Conservation (phyloP, 1,139 yeast genomes). For the Saccharomycopsis hybrid region DNA sequence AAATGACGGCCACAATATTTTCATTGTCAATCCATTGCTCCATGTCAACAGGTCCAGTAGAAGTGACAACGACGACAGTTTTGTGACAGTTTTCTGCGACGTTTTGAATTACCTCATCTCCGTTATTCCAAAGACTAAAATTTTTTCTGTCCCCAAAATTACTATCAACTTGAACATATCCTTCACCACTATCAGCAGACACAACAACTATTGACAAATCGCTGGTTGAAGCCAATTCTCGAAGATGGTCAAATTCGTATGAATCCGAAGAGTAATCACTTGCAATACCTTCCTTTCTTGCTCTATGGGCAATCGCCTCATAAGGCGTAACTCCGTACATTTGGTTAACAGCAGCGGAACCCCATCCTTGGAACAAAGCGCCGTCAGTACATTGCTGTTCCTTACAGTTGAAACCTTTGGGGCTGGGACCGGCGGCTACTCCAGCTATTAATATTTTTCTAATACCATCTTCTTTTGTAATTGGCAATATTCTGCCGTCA, state of each 20-base stretch:
- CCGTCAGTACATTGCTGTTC: conserved; percentile 46
- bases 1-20: conserved; percentile 51
- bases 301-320: conserved; percentile 42
- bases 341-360: conserved; percentile 46
- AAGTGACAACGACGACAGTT: conserved; percentile 49
- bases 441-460: conserved; percentile 43
- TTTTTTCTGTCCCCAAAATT: conserved; percentile 58
- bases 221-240: conserved; percentile 38
- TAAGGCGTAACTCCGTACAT: conserved; percentile 50
- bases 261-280: conserved; percentile 39
- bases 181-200: conserved; percentile 52
- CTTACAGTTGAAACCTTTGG: conserved; percentile 43
- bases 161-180: conserved; percentile 49
- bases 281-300: conserved; percentile 38
- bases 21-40: conserved; percentile 55
- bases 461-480: conserved; percentile 27
- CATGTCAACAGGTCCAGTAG: conserved; percentile 56
- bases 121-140: conserved; percentile 53
- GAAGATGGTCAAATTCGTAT: conserved; percentile 34
- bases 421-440: conserved; percentile 42
- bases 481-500: conserved; percentile 44
- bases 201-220: conserved; percentile 49
- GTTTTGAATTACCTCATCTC: conserved; percentile 45
- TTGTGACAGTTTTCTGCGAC: conserved; percentile 45
- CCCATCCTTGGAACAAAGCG: conserved; percentile 44